Evolutionary conservation across 371 early-diverging fungal genomes (phyloP), one percentile per base, ranked within the genome.

Genomic region (Cokeromyces recurvatus): DNA sequence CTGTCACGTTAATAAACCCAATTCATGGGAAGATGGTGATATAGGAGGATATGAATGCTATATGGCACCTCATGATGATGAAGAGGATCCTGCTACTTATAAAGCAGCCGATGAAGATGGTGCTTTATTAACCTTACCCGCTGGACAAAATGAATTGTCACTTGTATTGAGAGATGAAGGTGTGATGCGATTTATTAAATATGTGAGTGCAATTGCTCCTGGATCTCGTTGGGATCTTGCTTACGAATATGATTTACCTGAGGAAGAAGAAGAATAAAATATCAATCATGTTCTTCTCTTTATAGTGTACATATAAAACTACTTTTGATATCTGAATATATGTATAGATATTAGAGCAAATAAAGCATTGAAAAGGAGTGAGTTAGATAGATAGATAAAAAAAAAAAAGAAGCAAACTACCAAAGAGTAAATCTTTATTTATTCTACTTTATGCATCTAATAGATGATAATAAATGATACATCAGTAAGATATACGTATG

Each of bases 41-140:
- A 62, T 74, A 36, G 90, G 90, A 42, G 90, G 86, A 1, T 90
- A 86, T 57, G 84, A 86, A 44, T 84, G 85, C 50, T 87, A 87
- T 57, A 78, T 88, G 73, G 81, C 85, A 9, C 75, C 79, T 5
- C 81, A 83, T 41, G 81, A 79, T 29, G 80, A 71, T n/a, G 81
- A 79, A 43, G 82, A 79, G 39, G 86, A 87, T 51, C 77, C 84
- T 1, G 85, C 90, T 29, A 78, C 79, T 42, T 88, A 87, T 47
- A 67, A 79, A 23, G 59, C 61, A 3, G 68, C 68, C 16, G 79
- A 69, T 45, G 84, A 84, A 32, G 83, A 49, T 49, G 40, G 55
- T n/a, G 39, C 83, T 7, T 54, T 90, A 51, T 59, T 90, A 37
- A 85, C 84, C 1, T 67, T 81, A 29, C 70, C 84, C 0, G 83